Conservation (phyloP, 1,284 basidiomycete genomes). For the Ceraceosorus guamensis region DNA sequence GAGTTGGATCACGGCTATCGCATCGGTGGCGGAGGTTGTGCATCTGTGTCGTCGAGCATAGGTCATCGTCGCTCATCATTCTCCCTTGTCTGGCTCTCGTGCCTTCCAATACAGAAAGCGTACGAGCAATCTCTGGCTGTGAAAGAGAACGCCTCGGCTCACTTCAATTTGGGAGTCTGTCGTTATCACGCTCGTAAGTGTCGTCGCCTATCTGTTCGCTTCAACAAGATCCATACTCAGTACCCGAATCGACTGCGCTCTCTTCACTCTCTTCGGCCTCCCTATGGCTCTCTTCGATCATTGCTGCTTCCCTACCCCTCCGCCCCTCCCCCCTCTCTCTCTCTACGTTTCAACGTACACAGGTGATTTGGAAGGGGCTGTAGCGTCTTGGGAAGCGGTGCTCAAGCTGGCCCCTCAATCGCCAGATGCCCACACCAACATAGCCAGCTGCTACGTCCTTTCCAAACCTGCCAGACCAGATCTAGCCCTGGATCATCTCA, state of each 20-base stretch:
- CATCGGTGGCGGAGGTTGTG: no score
- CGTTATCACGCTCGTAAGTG: slow-evolving; percentile 74
- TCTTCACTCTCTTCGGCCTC: slow-evolving; percentile 35
- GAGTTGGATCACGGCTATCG: no score
- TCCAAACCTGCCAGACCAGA: slow-evolving; percentile 76
- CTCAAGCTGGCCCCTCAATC: slow-evolving; percentile 2
- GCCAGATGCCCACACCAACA: slow-evolving; percentile 82
- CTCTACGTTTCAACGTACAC: no score
- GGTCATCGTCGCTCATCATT: no score
- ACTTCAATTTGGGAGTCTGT: slow-evolving; percentile 82
- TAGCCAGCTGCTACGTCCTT: slow-evolving; percentile 89
- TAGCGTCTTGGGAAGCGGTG: background rate
- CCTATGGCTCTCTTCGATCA: slow-evolving; percentile 65
- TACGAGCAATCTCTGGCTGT: slow-evolving; percentile 66
- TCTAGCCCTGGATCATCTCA: slow-evolving; percentile 78
- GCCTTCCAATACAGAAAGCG: slow-evolving; percentile 50
- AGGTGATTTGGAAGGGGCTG: no score
- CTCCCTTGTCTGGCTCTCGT: no score
- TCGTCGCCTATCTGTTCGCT: no score
- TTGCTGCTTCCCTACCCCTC: slow-evolving; percentile 31
- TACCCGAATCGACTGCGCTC: no score
- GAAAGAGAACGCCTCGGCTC: slow-evolving; percentile 69
- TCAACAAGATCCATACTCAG: no score
- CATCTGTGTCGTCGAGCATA: no score
- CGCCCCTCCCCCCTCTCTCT: no score